These are phyloP conservation scores for Piper betle DNA, from an alignment of 164 flowering plant genomes.

Conservation along the genomic window DNA sequence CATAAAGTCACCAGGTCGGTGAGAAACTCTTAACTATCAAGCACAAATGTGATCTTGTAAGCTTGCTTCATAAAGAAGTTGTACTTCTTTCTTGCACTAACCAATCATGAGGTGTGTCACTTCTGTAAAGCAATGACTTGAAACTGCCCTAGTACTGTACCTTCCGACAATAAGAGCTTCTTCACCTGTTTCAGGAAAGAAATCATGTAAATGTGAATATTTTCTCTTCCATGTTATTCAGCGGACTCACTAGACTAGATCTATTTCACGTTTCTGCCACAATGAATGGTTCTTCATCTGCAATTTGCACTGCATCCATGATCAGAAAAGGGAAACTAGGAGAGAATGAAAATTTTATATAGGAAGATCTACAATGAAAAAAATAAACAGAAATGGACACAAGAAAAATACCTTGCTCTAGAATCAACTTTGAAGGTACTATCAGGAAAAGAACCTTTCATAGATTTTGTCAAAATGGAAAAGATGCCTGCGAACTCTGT, in stretches of 20 bases:
- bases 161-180: not conserved
- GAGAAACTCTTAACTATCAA: not conserved
- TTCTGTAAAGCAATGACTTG: not conserved
- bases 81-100: too few relatives aligned
- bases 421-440: not conserved
- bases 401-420: not conserved
- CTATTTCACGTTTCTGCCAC: too few relatives aligned
- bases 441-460: constrained; percentile 1
- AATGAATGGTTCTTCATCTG: too few relatives aligned
- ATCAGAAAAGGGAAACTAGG: not conserved
- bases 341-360: too few relatives aligned
- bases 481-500: constrained; percentile 46
- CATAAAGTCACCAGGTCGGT: not conserved
- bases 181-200: not conserved
- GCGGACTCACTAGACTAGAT: not conserved
- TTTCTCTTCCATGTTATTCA: not conserved
- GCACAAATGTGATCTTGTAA: not conserved
- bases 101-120: not conserved
- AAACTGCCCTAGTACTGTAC: not conserved
- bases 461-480: constrained; percentile 46
- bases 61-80: not conserved
- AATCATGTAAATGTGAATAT: not conserved
- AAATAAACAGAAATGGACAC: not conserved
- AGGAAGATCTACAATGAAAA: not conserved
- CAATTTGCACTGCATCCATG: too few relatives aligned